phyloP scores from a whole-genome alignment of 805 yeast species.

The Candida methanosorbosa region DNA sequence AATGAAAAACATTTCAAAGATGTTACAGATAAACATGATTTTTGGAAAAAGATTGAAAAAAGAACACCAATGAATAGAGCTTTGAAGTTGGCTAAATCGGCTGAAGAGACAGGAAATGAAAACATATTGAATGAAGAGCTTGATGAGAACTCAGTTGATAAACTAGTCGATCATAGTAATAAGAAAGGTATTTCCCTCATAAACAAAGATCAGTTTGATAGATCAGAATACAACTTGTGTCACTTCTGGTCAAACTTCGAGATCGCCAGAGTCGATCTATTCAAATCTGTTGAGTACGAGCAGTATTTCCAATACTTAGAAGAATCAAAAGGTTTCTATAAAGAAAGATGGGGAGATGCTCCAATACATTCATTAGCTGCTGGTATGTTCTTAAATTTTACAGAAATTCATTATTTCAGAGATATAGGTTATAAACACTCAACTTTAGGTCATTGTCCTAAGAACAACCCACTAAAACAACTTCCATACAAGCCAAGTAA shows the following conservation, averaged over 20 bases:
- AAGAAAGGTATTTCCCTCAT: conserved; percentile 21
- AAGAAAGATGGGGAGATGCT: conserved; percentile 97
- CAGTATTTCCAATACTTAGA: conserved; percentile 66
- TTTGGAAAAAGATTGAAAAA: conserved; percentile 17
- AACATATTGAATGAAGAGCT: conserved; percentile 12
- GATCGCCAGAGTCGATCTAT: conserved; percentile 75
- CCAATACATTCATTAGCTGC: conserved; percentile 87
- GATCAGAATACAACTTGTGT: conserved; percentile 66
- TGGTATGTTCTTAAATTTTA: conserved; percentile 59
- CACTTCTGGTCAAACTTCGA: conserved; percentile 95
- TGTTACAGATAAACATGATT: conserved; percentile 14
- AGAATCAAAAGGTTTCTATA: conserved; percentile 70
- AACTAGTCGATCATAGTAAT: conserved; percentile 30
- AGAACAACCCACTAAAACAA: conserved; percentile 48
- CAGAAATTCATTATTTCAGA: conserved; percentile 81
- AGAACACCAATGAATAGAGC: conserved; percentile 18
- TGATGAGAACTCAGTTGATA: conserved; percentile 24
- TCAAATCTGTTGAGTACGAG: conserved; percentile 55
- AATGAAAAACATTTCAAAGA: conserved; percentile 22
- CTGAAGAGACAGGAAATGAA: conserved; percentile 3
- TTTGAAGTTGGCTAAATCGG: conserved; percentile 6
- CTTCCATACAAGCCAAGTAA: conserved; percentile 30
- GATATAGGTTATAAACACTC: conserved; percentile 89
- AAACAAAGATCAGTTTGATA: conserved; percentile 50
- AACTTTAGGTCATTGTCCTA: conserved; percentile 77